Percentiles rank a stretch among this genome's conserved stretches.
Conservation (phyloP, 2,329 filamentous ascomycete genomes). For the Myriangium duriaei region DNA sequence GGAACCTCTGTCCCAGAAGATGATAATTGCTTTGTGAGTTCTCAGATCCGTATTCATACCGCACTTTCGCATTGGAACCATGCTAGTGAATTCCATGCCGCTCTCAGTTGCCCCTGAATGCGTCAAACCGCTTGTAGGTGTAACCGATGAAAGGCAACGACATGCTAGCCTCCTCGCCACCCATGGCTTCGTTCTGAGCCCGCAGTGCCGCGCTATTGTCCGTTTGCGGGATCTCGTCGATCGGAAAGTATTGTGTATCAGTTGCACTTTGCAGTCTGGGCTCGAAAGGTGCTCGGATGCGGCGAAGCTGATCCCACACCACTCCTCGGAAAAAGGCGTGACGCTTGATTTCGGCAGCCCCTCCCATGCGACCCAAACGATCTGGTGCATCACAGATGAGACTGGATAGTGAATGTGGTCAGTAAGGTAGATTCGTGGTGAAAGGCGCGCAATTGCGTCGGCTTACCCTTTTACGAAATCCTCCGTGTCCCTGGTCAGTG, state of each 20-base stretch:
- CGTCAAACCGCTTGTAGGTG: slow-evolving; percentile 93
- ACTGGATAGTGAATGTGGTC: slow-evolving; percentile 34
- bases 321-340: slow-evolving; percentile 97
- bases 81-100: too few species aligned
- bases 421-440: background rate
- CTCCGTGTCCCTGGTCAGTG: slow-evolving; percentile 77
- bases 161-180: slow-evolving; percentile 82
- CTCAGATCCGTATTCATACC: too few species aligned
- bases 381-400: slow-evolving; percentile 91
- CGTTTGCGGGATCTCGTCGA: slow-evolving; percentile 94
- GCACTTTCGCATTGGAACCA: too few species aligned
- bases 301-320: slow-evolving; percentile 82
- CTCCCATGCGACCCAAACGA: slow-evolving; percentile 69
- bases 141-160: slow-evolving; percentile 93
- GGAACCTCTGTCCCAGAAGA: too few species aligned
- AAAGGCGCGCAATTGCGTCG: background rate
- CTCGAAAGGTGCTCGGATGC: slow-evolving; percentile 91
- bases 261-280: slow-evolving; percentile 85
- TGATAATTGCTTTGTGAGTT: too few species aligned
- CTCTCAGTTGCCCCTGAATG: slow-evolving; percentile 35
- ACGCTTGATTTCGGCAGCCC: slow-evolving; percentile 81
- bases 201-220: slow-evolving; percentile 81
- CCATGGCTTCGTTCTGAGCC: slow-evolving; percentile 64
- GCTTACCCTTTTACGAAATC: slow-evolving; percentile 79
- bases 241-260: slow-evolving; percentile 97